Base-by-base conservation (phyloP, 106 monocot genomes). In the Dendrobium chrysotoxum region DNA sequence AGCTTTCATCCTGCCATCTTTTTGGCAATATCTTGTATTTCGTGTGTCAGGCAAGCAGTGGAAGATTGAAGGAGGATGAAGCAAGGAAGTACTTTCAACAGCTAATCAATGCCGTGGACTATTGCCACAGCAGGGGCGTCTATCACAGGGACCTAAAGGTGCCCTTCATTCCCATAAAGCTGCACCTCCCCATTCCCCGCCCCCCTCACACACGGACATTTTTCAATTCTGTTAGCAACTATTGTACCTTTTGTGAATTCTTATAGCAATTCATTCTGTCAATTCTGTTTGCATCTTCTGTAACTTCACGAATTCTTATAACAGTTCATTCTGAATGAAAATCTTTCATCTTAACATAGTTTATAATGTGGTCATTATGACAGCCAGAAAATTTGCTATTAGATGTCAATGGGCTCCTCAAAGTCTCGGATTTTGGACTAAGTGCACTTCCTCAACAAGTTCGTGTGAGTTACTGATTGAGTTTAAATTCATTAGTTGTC, bases 81-180 rank as follows among this genome's bases (percentile, higher is more conserved):
- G 97, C 97, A 47, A 90, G 97, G 53, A 94, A 89, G 73, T 97
- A 97, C 79, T 94, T 97, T 84, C 96, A 96, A 40, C 96, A 96
- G 70, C 81, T 96, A 79, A 94, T 96, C 39, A 88, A 92, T 86
- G 96, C 93, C 57, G 92, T 96, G 54, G 96, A 96, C 74, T 96
- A 92, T 42, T 96, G 96, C 53, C 93, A 97, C 80, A 97, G 97
- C 77, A 93, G 97, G 84, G 94, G 97, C 21, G 92, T 94, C 46
- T 97, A 78, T 81, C 97, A 97, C 53, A 86, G 97, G 78, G 97
- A 97, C 71, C 85, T 97, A 50, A 97, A 97, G 96, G 96, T 93
- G 40, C 28, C 1, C 23, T 76, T 76, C n/a, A 28, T 28, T 4
- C 61, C 61, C 57, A 58, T 2, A 46, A 20, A 20, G 0, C 57